These are phyloP conservation scores for Cercophora samala DNA, from an alignment of 495 filamentous ascomycete species.

Conservation along the genomic window DNA sequence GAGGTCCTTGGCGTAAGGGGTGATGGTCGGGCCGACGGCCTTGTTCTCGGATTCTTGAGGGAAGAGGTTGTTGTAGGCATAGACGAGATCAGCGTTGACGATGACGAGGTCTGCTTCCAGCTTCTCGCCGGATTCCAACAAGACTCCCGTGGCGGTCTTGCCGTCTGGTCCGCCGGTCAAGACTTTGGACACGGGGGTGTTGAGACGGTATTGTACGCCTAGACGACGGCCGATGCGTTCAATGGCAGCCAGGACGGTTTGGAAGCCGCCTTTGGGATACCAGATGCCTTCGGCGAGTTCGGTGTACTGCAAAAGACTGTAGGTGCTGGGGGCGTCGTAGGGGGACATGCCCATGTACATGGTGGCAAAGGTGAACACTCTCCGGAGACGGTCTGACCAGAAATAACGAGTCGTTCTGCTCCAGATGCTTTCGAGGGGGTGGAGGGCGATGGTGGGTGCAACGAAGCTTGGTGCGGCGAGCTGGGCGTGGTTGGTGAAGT, in stretches of 20 bases:
- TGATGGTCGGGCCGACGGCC: conserved; percentile 11
- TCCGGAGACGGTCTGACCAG: conserved; percentile 59
- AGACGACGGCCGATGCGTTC: conserved; percentile 52
- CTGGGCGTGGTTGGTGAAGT: conserved; percentile 55
- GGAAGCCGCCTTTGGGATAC: conserved; percentile 69
- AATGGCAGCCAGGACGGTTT: conserved; percentile 55
- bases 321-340: conserved; percentile 69
- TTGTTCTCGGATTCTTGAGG: conserved; percentile 23
- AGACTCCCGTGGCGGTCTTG: conserved; percentile 51
- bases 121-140: conserved; percentile 48
- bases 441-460: conserved; percentile 49
- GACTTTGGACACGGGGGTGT: conserved; percentile 49
- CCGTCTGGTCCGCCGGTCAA: conserved; percentile 41
- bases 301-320: conserved; percentile 68
- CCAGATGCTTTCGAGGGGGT: conserved; percentile 65
- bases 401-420: conserved; percentile 58
- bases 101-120: conserved; percentile 60
- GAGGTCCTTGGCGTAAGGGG: conserved; percentile 46
- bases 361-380: conserved; percentile 68
- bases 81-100: conserved; percentile 66
- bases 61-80: conserved; percentile 65
- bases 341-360: conserved; percentile 80
- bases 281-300: conserved; percentile 70
- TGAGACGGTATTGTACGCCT: conserved; percentile 57
- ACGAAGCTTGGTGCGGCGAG: conserved; percentile 54